A percentile compares a stretch with the other conserved stretches of the same genome.
Evolutionary conservation across 2,329 filamentous ascomycete genomes (phyloP).

Genomic region (Aspergillus ruber): DNA sequence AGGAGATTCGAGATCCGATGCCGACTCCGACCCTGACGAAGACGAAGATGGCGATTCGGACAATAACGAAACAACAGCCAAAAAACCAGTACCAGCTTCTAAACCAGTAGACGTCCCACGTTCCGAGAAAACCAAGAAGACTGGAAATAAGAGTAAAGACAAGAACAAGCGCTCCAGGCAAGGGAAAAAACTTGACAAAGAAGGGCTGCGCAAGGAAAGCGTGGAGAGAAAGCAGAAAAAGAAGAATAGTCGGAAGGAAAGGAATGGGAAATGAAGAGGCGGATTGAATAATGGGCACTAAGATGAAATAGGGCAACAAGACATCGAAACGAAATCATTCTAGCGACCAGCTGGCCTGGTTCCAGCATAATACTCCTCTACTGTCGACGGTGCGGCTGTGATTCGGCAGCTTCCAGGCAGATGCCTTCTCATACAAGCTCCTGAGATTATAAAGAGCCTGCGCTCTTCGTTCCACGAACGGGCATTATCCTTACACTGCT

Average conservation of each 20-base stretch:
- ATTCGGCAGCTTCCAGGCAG: not conserved
- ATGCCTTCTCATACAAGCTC: not conserved
- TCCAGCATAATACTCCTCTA: too few species aligned
- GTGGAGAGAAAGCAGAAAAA: slow-evolving; percentile 28
- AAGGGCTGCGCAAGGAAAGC: slow-evolving; percentile 19
- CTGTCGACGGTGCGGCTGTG: not conserved
- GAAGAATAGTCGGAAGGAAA: slow-evolving; percentile 36
- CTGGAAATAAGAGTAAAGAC: slow-evolving; percentile 16
- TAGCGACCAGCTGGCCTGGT: too few species aligned
- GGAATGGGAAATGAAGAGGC: slow-evolving; percentile 17
- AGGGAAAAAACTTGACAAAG: slow-evolving; percentile 22
- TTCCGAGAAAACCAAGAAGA: slow-evolving; percentile 4
- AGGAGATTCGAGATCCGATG: slow-evolving; percentile 14
- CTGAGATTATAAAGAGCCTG: not conserved
- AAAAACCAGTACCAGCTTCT: not conserved
- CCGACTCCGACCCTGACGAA: slow-evolving; percentile 6
- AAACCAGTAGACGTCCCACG: slow-evolving; percentile 2
- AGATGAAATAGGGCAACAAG: not conserved
- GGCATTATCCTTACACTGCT: too few species aligned
- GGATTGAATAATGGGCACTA: not conserved
- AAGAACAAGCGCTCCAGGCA: slow-evolving; percentile 20
- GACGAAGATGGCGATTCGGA: slow-evolving; percentile 9
- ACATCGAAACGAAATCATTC: too few species aligned
- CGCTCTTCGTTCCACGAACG: not conserved
- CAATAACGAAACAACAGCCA: slow-evolving; percentile 7